Evolutionary conservation across 306 rosid genomes (phyloP).

Genomic region (Begonia masoniana): DNA sequence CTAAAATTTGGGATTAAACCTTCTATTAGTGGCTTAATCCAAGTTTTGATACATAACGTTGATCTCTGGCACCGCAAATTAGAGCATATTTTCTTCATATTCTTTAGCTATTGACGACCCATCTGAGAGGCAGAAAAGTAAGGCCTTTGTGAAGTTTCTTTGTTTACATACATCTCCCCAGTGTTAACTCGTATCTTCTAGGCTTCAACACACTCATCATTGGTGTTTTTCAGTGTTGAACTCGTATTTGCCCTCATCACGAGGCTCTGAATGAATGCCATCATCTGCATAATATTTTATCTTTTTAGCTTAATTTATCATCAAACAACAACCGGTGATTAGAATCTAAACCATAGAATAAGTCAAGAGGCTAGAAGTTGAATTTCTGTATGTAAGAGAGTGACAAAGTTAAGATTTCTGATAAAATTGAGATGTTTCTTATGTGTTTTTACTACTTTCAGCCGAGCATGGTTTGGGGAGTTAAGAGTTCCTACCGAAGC

Average conservation of each 20-base stretch:
- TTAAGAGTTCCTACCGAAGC: slow-evolving; percentile 27
- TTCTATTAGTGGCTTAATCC: neutral
- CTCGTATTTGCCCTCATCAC: slow-evolving; percentile 31
- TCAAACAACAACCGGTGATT: too few relatives aligned
- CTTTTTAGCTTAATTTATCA: neutral
- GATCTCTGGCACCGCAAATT: neutral
- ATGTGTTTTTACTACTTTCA: too few relatives aligned
- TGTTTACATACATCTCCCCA: neutral
- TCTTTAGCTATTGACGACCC: neutral
- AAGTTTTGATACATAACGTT: neutral
- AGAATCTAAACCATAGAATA: too few relatives aligned
- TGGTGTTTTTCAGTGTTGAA: slow-evolving; percentile 15
- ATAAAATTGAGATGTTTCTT: too few relatives aligned
- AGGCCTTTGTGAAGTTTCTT: too few relatives aligned
- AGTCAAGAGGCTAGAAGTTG: too few relatives aligned
- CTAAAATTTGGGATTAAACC: neutral
- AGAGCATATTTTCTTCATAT: neutral
- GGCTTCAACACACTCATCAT: slow-evolving; percentile 20
- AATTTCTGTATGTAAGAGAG: too few relatives aligned
- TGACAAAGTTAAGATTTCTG: too few relatives aligned
- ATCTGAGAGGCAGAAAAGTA: neutral
- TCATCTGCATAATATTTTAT: slow-evolving; percentile 37
- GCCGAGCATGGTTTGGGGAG: too few relatives aligned
- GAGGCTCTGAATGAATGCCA: slow-evolving; percentile 49
- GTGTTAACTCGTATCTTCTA: slow-evolving; percentile 6